Base-by-base conservation (phyloP, 805 yeast genomes). In the Candida montana region DNA sequence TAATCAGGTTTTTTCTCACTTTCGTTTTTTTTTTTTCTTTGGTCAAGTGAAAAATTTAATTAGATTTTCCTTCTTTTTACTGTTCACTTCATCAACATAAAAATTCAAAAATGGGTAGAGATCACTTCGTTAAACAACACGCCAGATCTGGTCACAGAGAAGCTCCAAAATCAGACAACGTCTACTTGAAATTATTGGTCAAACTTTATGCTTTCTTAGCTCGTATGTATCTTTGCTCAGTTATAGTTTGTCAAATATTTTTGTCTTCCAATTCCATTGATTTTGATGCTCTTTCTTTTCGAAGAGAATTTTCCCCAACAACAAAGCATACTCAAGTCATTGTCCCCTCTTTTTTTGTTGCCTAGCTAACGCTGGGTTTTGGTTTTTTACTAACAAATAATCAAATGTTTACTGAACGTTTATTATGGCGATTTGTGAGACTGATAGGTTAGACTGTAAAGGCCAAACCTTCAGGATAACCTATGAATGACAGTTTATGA, bases 111-210 rank as follows among this genome's bases (percentile, higher is more conserved):
- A 90, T 90, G 98, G 98, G 96, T 83, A 87, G 83, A 77, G 98
- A 93, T 79, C 95, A 87, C 79, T 79, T 83, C 75, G 71, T 81
- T 71, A 93, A 91, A 76, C 97, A 88, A 77, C 99, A 93, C 83
- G 80, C 78, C 69, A 87, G 89, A 77, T 75, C 83, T 61, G 83
- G 95, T 75, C 95, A 88, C 88, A 89, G 99, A 79, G 76, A 83
- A 70, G 97, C 97, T 75, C 99, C 99, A 78, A 88, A 88, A 81
- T 91, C 98, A 59, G 96, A 93, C 78, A 93, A 93, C 72, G 96
- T 90, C 77, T 93, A 93, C 96, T 80, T 93, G 77, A 85, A 84
- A 76, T 76, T 93, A 70, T 84, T 93, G 75, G 98, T 91, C 73
- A 91, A 91, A 84, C 80, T 93, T 65, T 93, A 90, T 88, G 75